Evolutionary conservation across 179 eudicot species (phyloP).

Genomic region (Silene vulgaris): DNA sequence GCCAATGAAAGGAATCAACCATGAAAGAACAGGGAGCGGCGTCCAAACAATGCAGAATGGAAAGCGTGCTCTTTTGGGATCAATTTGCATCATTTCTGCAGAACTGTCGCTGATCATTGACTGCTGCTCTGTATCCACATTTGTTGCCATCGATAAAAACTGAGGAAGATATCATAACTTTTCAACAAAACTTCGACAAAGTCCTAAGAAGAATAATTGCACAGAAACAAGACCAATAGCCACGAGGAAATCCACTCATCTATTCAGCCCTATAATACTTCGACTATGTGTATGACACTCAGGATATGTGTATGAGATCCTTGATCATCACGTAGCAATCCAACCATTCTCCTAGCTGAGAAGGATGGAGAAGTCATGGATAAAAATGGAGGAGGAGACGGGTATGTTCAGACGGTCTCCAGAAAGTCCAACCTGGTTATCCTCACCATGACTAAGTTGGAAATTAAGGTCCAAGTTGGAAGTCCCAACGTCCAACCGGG

Average conservation of each 20-base stretch:
- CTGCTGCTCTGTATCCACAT: slow-evolving; percentile 44
- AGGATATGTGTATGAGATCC: not conserved
- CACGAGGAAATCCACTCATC: not conserved
- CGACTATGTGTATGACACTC: not conserved
- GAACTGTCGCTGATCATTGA: slow-evolving; percentile 38
- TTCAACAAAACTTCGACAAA: slow-evolving; percentile 8
- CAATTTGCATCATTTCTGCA: slow-evolving; percentile 44
- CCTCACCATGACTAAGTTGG: too few species aligned
- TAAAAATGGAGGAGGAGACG: not conserved
- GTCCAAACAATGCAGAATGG: slow-evolving; percentile 91
- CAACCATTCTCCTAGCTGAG: not conserved
- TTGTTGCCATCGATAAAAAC: slow-evolving; percentile 32
- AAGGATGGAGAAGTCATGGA: not conserved
- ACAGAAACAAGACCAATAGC: not conserved
- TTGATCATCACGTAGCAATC: not conserved
- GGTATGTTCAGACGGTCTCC: not conserved
- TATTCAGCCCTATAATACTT: not conserved
- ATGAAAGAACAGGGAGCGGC: slow-evolving; percentile 85
- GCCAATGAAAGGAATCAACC: slow-evolving; percentile 89
- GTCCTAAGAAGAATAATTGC: not conserved
- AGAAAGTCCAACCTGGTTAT: too few species aligned
- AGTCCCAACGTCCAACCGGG: too few species aligned
- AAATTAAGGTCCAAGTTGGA: too few species aligned
- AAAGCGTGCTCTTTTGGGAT: slow-evolving; percentile 64
- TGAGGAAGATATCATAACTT: slow-evolving; percentile 15